phyloP scores from a whole-genome alignment of 1,284 basidiomycete genomes.

The Sporisorium graminicola region DNA sequence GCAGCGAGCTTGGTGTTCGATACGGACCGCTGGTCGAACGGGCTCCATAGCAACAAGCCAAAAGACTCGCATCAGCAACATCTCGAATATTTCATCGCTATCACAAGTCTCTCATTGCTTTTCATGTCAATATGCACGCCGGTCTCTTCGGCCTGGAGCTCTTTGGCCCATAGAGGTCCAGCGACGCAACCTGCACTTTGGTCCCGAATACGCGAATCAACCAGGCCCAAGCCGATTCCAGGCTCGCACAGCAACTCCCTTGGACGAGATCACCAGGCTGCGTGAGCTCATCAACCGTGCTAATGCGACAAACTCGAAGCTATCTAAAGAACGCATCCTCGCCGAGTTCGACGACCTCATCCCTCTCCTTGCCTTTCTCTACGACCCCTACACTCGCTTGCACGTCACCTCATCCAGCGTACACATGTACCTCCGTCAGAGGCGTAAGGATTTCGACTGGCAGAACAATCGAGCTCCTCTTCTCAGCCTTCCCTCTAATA shows the following conservation, averaged over 20 bases:
- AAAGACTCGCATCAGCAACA: not conserved
- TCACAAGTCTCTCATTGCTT: not conserved
- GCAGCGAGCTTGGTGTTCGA: slow-evolving; percentile 10
- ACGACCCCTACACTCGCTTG: slow-evolving; percentile 45
- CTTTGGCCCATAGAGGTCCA: not conserved
- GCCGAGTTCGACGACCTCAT: slow-evolving; percentile 37
- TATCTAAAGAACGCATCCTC: slow-evolving; percentile 40
- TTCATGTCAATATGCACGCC: not conserved
- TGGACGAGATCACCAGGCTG: slow-evolving; percentile 46
- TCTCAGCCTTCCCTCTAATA: slow-evolving; percentile 27
- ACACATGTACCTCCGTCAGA: slow-evolving; percentile 31
- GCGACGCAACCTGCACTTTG: slow-evolving; percentile 17
- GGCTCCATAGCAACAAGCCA: not conserved
- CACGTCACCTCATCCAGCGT: slow-evolving; percentile 40
- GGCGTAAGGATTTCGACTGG: slow-evolving; percentile 36
- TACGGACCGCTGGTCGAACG: slow-evolving; percentile 7
- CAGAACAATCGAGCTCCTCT: slow-evolving; percentile 40
- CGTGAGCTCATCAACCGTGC: slow-evolving; percentile 48
- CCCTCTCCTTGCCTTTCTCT: slow-evolving; percentile 39
- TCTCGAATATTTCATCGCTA: not conserved
- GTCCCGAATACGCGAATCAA: slow-evolving; percentile 7
- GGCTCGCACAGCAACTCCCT: slow-evolving; percentile 19
- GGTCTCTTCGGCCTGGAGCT: not conserved
- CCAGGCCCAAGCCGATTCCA: slow-evolving; percentile 9
- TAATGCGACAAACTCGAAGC: slow-evolving; percentile 46